Evolutionary conservation across 192 early-diverging fungal genomes (phyloP).

Genomic region (Podochytrium sp.): DNA sequence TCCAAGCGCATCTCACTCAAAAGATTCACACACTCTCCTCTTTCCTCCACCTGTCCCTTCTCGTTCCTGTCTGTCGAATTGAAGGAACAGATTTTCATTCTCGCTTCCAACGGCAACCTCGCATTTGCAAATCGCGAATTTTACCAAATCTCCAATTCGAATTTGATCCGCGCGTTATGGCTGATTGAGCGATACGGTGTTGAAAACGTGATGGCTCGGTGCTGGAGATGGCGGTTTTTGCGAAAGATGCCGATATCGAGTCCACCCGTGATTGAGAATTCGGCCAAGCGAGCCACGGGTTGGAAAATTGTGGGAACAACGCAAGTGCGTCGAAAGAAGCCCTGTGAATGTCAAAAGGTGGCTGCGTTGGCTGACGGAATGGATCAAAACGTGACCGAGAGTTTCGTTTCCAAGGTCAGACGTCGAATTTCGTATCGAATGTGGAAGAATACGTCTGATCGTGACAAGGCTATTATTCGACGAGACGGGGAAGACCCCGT

Average conservation of each 20-base stretch:
- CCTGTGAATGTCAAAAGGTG: slow-evolving; percentile 10
- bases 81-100: slow-evolving; percentile 32
- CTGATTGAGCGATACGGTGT: slow-evolving; percentile 30
- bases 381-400: neutral
- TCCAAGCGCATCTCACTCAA: too few species aligned
- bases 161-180: slow-evolving; percentile 30
- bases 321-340: slow-evolving; percentile 3
- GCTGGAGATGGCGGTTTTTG: slow-evolving; percentile 42
- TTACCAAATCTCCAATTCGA: slow-evolving; percentile 26
- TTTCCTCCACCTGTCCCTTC: too few species aligned
- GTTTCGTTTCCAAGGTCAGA: neutral
- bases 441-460: neutral
- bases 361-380: slow-evolving; percentile 12
- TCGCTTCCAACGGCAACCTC: slow-evolving; percentile 27
- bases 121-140: slow-evolving; percentile 29
- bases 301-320: neutral
- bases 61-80: slow-evolving; percentile 28
- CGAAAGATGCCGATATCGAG: neutral
- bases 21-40: too few species aligned
- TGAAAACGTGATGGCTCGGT: slow-evolving; percentile 27
- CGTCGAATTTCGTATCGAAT: neutral
- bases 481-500: neutral
- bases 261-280: neutral
- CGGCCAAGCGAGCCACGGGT: neutral
- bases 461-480: neutral